Evolutionary conservation across 371 early-diverging fungal genomes (phyloP).

Genomic region (Rhizomucor miehei): DNA sequence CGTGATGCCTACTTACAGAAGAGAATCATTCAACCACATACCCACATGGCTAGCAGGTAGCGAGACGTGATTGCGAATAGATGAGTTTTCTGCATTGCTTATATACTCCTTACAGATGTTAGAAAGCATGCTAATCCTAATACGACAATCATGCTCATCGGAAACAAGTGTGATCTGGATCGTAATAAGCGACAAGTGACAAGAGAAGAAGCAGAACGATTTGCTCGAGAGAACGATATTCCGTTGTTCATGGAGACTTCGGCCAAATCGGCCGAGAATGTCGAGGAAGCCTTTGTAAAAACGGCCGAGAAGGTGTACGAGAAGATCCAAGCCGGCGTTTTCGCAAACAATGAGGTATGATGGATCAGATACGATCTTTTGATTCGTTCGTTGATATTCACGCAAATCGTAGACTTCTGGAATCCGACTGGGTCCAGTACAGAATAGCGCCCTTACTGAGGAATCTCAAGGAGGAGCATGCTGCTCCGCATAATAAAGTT

Average conservation of each 20-base stretch:
- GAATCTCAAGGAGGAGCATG: slow-evolving; percentile 30
- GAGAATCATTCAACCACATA: slow-evolving; percentile 90
- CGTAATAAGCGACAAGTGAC: slow-evolving; percentile 76
- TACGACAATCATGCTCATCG: slow-evolving; percentile 89
- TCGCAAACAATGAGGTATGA: slow-evolving; percentile 70
- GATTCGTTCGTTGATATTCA: slow-evolving; percentile 2
- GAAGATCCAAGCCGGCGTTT: slow-evolving; percentile 77
- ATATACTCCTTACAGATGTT: slow-evolving; percentile 45
- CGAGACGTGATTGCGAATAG: not conserved
- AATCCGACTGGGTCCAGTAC: slow-evolving; percentile 45
- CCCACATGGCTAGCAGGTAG: slow-evolving; percentile 90
- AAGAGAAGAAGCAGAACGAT: slow-evolving; percentile 84
- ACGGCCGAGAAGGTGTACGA: slow-evolving; percentile 81
- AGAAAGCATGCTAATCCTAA: slow-evolving; percentile 87
- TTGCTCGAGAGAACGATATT: slow-evolving; percentile 84
- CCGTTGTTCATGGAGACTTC: slow-evolving; percentile 89
- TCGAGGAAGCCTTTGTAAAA: slow-evolving; percentile 79
- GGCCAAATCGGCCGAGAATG: slow-evolving; percentile 92
- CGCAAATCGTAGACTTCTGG: slow-evolving; percentile 50
- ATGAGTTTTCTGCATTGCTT: not conserved
- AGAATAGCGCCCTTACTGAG: slow-evolving; percentile 44
- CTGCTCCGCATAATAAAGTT: slow-evolving; percentile 13
- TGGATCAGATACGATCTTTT: not conserved
- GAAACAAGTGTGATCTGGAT: slow-evolving; percentile 91
- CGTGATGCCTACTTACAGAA: slow-evolving; percentile 17